Evolutionary conservation across 768 basidiomycete genomes (phyloP), one percentile per base, ranked within the genome.

Genomic region (Mycena kentingensis): DNA sequence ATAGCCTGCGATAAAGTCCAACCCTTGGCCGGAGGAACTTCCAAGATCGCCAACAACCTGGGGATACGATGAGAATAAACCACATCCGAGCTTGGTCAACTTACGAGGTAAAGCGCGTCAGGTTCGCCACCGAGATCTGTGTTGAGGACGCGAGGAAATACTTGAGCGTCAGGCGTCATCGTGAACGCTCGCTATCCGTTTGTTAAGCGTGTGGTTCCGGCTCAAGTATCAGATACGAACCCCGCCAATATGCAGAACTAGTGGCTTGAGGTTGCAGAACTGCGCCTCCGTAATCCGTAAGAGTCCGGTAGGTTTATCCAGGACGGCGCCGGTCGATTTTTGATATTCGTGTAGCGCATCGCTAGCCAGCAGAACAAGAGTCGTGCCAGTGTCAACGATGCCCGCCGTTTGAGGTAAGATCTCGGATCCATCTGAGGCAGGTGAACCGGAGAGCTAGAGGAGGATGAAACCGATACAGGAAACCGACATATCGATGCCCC

Each of bases 401-500:
- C 76, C 76, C 44, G 74, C 70, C 21, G 67, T 68, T 41, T 45
- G 49, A 3, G 54, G 6, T 39, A 76, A 52, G 44, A 76, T 69
- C 2, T 63, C 62, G 0, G 58, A 67, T 25, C 22, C 25, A 24
- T 42, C 19, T 25, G 22, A 8, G 31, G 8, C 31, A 32, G 31
- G 10, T 8, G 21, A 27, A 25, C n/a, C n/a, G n/a, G 41, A 11
- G 22, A 25, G 24, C 5, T 24, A 42, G 41, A 22, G 26, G 19
- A 42, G 18, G 21, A 24, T 25, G 41, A 39, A 54, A 27, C 44
- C 51, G 12, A 72, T 73, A 51, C 71, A 74, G 15, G 57, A 59
- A 42, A 76, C 63, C 50, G 67, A 67, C 63, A 77, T 64, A 54
- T 76, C 62, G 55, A 78, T 75, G 26, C 77, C 77, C 77, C 76